These are phyloP conservation scores for Zygoascus flipseniorum DNA, from an alignment of 805 yeast species.

Conservation along the genomic window DNA sequence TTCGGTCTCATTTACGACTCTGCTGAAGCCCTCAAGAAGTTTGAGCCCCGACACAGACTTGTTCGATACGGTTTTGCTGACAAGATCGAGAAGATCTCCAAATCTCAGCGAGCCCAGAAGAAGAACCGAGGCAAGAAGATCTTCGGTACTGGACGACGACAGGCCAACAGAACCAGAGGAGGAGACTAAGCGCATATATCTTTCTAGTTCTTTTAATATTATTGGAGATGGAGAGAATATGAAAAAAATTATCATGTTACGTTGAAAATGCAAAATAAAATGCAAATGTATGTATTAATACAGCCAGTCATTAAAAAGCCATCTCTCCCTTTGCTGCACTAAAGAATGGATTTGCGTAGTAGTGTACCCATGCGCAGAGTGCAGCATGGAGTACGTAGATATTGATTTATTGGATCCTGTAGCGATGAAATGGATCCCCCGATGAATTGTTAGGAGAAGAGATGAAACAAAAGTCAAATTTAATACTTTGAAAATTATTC, in stretches of 20 bases:
- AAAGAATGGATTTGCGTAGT: too few species aligned
- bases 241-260: not conserved
- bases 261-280: not conserved
- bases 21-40: constrained; percentile 93
- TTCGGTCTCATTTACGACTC: constrained; percentile 99
- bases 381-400: too few species aligned
- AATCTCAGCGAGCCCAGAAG: constrained; percentile 99
- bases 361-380: too few species aligned
- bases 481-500: too few species aligned
- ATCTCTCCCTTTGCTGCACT: too few species aligned
- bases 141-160: constrained; percentile 96
- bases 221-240: not conserved
- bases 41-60: constrained; percentile 98
- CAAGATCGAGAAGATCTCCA: constrained; percentile 94
- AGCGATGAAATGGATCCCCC: too few species aligned
- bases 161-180: constrained; percentile 52
- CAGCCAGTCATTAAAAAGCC: not conserved
- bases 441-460: too few species aligned
- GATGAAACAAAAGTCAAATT: too few species aligned
- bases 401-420: too few species aligned
- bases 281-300: constrained; percentile 1
- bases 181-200: constrained; percentile 13
- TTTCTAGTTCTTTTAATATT: not conserved
- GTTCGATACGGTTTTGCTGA: constrained; percentile 97
- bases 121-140: constrained; percentile 98